Evolutionary conservation across 805 yeast genomes (phyloP), one percentile per base, ranked within the genome.

Genomic region (Lipomyces yamadae): DNA sequence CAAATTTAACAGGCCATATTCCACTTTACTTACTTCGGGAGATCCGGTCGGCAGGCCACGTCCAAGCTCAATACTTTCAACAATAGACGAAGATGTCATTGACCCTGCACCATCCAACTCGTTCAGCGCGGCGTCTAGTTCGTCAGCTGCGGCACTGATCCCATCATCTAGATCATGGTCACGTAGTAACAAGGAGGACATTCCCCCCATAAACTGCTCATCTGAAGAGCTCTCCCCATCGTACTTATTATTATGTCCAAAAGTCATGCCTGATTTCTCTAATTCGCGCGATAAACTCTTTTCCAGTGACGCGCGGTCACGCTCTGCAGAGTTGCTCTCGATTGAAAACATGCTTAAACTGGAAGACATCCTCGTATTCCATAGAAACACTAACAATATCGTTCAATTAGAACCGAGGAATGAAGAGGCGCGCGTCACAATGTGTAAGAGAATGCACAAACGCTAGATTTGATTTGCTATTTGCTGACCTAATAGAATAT

Each of bases 301-400:
- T 34, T 59, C 61, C 52, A 64, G 33, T 10, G 62, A 61, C 18
- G 56, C 67, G 29, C 69, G 64, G 29, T 57, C 50, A 2, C 56
- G 67, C 50, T 66, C 69, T 2, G 66, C 45, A 4, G 68, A 60
- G 60, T 66, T 61, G 53, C 68, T 61, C 15, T 60, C 64, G 18
- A 66, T 55, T 15, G 58, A 34, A 52, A 66, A 60, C n/a, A 53
- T 64, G 48, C 53, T 65, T 58, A 57, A 58, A 52, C 58, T 58
- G 10, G 61, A 42, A 33, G 55, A 52, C 55, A 52, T 52, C 10
- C 24, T 52, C 34, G 24, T 3, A n/a, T 15, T 42, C 48, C 48
- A 42, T 42, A 5, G n/a, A 42, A 42, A 2, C 2, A 42, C 48
- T 42, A 42, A 42, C 18, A 42, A 1, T n/a, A n/a, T 15, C 13